These are phyloP conservation scores for Escallonia rubra DNA, from an alignment of 129 eudicot species.

Conservation along the genomic window DNA sequence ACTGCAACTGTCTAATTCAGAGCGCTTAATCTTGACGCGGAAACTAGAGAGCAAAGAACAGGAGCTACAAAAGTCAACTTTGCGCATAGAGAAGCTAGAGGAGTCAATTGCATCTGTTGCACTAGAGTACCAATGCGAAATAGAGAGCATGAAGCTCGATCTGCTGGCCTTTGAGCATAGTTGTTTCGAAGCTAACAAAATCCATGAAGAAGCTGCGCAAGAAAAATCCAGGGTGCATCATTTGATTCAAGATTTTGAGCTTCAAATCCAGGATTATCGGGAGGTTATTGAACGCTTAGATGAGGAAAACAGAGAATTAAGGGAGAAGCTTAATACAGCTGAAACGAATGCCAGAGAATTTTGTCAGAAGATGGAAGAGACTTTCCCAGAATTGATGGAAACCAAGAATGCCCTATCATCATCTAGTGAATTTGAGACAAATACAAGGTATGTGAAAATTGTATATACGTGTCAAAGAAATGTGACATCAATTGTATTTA, in stretches of 20 bases:
- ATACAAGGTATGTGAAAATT: conserved; percentile 26
- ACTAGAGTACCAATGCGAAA: conserved; percentile 84
- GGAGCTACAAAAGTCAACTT: conserved; percentile 39
- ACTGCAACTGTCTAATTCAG: conserved; percentile 40
- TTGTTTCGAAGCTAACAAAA: conserved; percentile 47
- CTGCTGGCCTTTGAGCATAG: conserved; percentile 59
- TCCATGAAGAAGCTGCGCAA: conserved; percentile 51
- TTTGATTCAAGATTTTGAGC: conserved; percentile 35
- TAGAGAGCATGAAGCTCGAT: conserved; percentile 84
- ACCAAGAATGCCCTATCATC: conserved; percentile 9
- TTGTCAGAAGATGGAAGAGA: conserved; percentile 24
- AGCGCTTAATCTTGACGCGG: conserved; percentile 36
- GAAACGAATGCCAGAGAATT: conserved; percentile 27
- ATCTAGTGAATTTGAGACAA: conserved; percentile 16
- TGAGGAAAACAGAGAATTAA: conserved; percentile 52
- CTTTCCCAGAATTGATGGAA: conserved; percentile 19
- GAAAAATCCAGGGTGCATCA: conserved; percentile 41
- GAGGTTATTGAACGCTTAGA: conserved; percentile 31
- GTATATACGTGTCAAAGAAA: neutral
- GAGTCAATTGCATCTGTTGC: conserved; percentile 55
- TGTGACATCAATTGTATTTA: neutral
- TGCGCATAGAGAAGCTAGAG: conserved; percentile 53
- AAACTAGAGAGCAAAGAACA: conserved; percentile 58
- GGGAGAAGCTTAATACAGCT: conserved; percentile 32
- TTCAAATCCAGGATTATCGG: conserved; percentile 32